Evolutionary conservation across 164 flowering plant species (phyloP), one percentile per base, ranked within the genome.

Genomic region (Stephania cephalantha): DNA sequence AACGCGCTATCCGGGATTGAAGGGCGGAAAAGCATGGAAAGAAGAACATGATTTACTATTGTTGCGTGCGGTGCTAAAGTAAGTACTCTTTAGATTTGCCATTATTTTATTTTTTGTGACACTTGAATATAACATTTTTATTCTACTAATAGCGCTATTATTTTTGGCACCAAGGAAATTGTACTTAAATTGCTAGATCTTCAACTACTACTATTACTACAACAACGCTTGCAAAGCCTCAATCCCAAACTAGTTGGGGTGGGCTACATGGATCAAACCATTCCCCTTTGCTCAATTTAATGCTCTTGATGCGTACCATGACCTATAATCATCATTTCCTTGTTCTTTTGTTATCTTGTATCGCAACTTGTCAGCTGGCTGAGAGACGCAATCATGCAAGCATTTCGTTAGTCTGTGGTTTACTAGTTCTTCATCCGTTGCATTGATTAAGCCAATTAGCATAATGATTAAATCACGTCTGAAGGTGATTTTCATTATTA

Each of bases 31-130:
- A 77, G 80, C 80, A 70, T 96, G 99, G 99, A 96, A 90, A 82
- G 91, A 87, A 70, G 90, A 88, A 71, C 97, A 94, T 79, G 99
- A 96, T 81, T 78, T 77, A 25, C 31, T 80, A 29, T 81, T 94
- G 48, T 74, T 96, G 73, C 89, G 84, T 63, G 97, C 97, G 20
- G 90, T 96, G 25, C 29, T 89, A 35, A 96, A 91, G 99, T 96
- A 92, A 78, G 90, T 30, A 48, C 61, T 7, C 46, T 17, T 69
- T 68, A 5, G 15, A 4, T 53, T 52, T 46, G 45, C 25, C 5
- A 1, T 35, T 35, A 35, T 35, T 35, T 35, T 35, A 35, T 35
- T 35, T 35, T 35, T 35, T 35, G 42, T 35, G 42, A 35, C 42
- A 35, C 42, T 35, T 35, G 42, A 35, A 0, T 35, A 35, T 35